Conservation (phyloP, 371 early-diverging fungal genomes). For the Mucor racemosus region DNA sequence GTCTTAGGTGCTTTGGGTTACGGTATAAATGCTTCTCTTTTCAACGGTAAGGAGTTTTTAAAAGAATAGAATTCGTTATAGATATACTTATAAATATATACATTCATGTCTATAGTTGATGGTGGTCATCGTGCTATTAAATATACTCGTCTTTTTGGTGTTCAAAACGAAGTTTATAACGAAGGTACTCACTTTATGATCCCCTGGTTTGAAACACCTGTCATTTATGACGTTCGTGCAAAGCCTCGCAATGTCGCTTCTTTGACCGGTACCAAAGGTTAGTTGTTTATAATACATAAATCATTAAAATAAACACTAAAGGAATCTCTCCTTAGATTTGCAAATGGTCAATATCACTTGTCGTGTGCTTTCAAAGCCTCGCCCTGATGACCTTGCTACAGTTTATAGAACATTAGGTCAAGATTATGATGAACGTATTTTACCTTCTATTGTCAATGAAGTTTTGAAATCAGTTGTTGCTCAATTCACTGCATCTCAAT, state of each 20-base stretch:
- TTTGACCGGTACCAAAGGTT: slow-evolving; percentile 98
- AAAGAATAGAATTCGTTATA: too few relatives aligned
- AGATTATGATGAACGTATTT: slow-evolving; percentile 96
- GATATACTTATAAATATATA: too few relatives aligned
- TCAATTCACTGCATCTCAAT: slow-evolving; percentile 98
- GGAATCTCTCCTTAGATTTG: slow-evolving; percentile 69
- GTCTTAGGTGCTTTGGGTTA: slow-evolving; percentile 73
- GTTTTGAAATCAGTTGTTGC: slow-evolving; percentile 97
- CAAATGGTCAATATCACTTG: slow-evolving; percentile 99
- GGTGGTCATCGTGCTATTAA: slow-evolving; percentile 98
- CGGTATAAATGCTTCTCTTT: slow-evolving; percentile 77
- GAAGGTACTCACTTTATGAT: slow-evolving; percentile 98
- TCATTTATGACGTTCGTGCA: slow-evolving; percentile 97
- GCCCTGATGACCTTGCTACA: slow-evolving; percentile 74
- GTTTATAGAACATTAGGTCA: slow-evolving; percentile 92
- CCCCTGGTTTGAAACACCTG: slow-evolving; percentile 96
- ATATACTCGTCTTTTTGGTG: slow-evolving; percentile 95
- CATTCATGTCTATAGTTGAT: slow-evolving; percentile 67
- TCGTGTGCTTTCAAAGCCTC: slow-evolving; percentile 95
- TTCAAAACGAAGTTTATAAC: slow-evolving; percentile 79
- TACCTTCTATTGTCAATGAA: slow-evolving; percentile 99
- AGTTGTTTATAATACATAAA: background rate
- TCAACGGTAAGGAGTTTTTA: slow-evolving; percentile 68
- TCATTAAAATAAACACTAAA: background rate
- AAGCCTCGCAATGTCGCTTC: slow-evolving; percentile 97